Base-by-base conservation (phyloP, 139 green algal species). In the Axilococcus clingmanii region DNA sequence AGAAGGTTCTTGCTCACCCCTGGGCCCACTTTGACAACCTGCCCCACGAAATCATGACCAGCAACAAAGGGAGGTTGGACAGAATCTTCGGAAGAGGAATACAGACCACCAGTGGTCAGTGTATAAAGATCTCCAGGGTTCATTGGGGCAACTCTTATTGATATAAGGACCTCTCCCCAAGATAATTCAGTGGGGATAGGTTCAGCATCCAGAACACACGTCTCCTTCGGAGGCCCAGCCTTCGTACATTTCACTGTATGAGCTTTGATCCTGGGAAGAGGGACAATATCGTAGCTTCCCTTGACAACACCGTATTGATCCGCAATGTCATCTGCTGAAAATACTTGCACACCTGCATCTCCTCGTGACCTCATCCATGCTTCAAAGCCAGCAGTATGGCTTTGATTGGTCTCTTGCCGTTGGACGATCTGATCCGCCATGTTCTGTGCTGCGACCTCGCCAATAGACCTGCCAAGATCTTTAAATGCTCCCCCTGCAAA, bases 151-250 rank as follows among this genome's bases (percentile, higher is more conserved):
- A 25, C 48, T 22, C 63, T 58, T 24, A 86, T 58, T 57, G 43
- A 79, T 24, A 94, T 63, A 34, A 88, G 62, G 27, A 94, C 85
- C 45, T 90, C 35, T 12, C 86, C 84, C 82, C 81, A 95, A 49
- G 91, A 80, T 35, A 95, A 71, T 31, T 66, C 65, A 1, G 54
- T 20, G 3, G 82, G 75, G 40, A 91, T 66, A 6, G 70, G 20
- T 43, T 70, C 55, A 23, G 56, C 53, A 15, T 38, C n/a, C 32
- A 82, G 31, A 16, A 48, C 24, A 29, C 87, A 61, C 24, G 74
- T 56, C 11, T 79, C 65, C 2, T 32, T 25, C 2, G 76, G 60
- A 11, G 46, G 17, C 5, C 64, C 67, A 15, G 58, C 45, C 12
- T 34, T 36, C 0, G 34, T 35, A 57, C 75, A 82, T 2, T 29